Conservation (phyloP, 148 eudicot genomes). For the Vaccinium myrtillus region DNA sequence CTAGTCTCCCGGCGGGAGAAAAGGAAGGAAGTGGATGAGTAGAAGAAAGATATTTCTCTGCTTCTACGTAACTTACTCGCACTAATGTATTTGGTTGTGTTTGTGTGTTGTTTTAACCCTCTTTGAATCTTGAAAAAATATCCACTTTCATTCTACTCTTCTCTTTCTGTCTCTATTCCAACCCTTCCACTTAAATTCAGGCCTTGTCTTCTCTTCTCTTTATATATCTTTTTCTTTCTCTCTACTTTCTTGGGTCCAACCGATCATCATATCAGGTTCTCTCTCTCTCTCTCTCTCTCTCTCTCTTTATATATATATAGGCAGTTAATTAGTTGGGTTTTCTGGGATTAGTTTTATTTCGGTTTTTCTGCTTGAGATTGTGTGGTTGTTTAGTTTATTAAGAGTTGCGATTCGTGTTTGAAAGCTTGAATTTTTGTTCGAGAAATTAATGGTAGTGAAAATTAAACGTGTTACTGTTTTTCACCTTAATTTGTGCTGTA, state of each 20-base stretch:
- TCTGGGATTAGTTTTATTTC: background rate
- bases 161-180: background rate
- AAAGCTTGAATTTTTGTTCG: background rate
- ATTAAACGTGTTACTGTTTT: background rate
- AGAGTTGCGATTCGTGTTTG: background rate
- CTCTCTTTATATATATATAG: background rate
- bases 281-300: background rate
- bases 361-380: background rate
- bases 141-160: background rate
- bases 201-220: constrained; percentile 6
- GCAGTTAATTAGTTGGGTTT: constrained; percentile 2
- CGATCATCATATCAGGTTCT: constrained; percentile 12
- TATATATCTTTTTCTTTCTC: background rate
- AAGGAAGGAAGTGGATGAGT: constrained; percentile 62
- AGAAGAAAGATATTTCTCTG: constrained; percentile 42
- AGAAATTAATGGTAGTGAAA: background rate
- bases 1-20: constrained; percentile 44
- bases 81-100: background rate
- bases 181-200: constrained; percentile 8
- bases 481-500: background rate
- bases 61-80: constrained; percentile 42
- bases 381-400: no score
- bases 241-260: background rate
- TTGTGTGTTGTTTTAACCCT: background rate
- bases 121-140: constrained; percentile 9